Evolutionary conservation across 306 rosid genomes (phyloP).

Genomic region (Castanea crenata): DNA sequence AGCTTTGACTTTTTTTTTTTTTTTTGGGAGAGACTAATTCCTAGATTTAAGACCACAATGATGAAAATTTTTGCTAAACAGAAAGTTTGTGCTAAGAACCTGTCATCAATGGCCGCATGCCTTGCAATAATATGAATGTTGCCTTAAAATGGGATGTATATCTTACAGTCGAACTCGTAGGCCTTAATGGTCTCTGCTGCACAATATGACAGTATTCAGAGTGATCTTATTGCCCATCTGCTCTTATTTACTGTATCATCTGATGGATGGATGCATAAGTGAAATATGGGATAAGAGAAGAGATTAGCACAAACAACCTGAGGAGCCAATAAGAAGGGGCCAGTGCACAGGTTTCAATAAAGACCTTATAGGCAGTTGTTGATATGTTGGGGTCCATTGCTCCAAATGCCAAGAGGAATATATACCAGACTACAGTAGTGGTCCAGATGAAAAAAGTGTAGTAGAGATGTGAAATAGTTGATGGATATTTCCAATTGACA

Average conservation of each 20-base stretch:
- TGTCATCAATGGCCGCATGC: conserved; percentile 8
- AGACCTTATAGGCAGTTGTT: conserved; percentile 58
- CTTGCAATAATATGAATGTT: conserved; percentile 49
- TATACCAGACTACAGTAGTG: conserved; percentile 65
- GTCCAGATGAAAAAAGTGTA: conserved; percentile 93
- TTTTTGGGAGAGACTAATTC: no score
- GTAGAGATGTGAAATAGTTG: conserved; percentile 45
- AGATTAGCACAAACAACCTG: conserved; percentile 51
- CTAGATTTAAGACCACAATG: no score
- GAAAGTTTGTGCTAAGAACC: no score
- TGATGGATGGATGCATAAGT: conserved; percentile 64
- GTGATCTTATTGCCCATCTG: conserved; percentile 65
- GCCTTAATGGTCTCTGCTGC: conserved; percentile 63
- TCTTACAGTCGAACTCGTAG: conserved; percentile 57
- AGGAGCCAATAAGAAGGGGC: conserved; percentile 71
- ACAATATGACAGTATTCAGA: conserved; percentile 76
- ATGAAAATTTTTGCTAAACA: no score
- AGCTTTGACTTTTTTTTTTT: no score
- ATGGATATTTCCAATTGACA: conserved; percentile 81
- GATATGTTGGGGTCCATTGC: conserved; percentile 70
- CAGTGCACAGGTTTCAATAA: conserved; percentile 51
- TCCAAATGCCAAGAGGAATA: conserved; percentile 80
- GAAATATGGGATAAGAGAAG: conserved; percentile 71
- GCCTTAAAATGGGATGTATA: conserved; percentile 81
- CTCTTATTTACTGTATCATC: conserved; percentile 81